A percentile compares a stretch with the other conserved stretches of the same genome.
Evolutionary conservation across 179 eudicot genomes (phyloP).

Genomic region (Vitellaria paradoxa): DNA sequence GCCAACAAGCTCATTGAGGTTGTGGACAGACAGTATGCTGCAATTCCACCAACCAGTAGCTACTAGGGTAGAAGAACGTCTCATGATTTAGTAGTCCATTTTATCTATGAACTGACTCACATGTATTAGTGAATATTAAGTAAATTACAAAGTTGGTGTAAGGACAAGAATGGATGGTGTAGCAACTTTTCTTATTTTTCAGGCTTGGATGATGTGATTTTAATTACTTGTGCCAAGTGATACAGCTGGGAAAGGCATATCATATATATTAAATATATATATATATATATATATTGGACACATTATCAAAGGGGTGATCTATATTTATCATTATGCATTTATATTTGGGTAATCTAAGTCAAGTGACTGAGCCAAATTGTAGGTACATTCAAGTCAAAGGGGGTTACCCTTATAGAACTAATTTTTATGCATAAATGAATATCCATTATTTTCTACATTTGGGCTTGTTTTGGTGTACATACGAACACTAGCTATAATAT

Average conservation of each 20-base stretch:
- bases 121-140: not conserved
- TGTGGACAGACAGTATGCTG: slow-evolving; percentile 67
- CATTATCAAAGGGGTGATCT: not conserved
- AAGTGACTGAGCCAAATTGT: not conserved
- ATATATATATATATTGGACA: not conserved
- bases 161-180: not conserved
- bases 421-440: too few species aligned
- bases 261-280: not conserved
- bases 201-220: not conserved
- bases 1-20: slow-evolving; percentile 82
- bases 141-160: not conserved
- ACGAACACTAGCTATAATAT: not conserved
- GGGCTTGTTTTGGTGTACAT: too few species aligned
- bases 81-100: slow-evolving; percentile 11
- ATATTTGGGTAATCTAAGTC: not conserved
- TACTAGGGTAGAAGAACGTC: slow-evolving; percentile 16
- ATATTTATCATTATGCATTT: not conserved
- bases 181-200: not conserved
- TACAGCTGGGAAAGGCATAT: too few species aligned
- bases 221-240: not conserved
- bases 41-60: slow-evolving; percentile 32
- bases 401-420: too few species aligned
- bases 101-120: not conserved
- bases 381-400: too few species aligned
- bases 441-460: too few species aligned